Percentiles rank a stretch among this genome's conserved stretches.
These are phyloP conservation scores for Linnemannia hyalina DNA, from an alignment of 192 early-diverging fungal genomes.

Conservation along the genomic window DNA sequence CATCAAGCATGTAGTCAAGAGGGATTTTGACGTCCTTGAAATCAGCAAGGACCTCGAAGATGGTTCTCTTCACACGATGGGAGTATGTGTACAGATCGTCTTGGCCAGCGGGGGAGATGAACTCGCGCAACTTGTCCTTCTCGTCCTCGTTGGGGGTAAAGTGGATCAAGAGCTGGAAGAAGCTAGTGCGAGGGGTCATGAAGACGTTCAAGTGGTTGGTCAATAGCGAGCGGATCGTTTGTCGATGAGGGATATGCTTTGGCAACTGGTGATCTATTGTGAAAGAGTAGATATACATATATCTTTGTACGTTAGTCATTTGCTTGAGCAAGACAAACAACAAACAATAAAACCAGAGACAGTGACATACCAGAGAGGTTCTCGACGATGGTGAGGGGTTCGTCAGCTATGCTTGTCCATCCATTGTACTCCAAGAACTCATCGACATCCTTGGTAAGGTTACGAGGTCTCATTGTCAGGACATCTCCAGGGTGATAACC, in stretches of 20 bases:
- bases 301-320: background rate
- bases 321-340: too few relatives aligned
- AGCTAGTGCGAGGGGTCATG: conserved; percentile 87
- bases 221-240: conserved; percentile 85
- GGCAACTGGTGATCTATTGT: conserved; percentile 64
- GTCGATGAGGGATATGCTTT: conserved; percentile 59
- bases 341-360: too few relatives aligned
- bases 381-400: conserved; percentile 64
- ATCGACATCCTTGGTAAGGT: conserved; percentile 76
- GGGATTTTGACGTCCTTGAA: conserved; percentile 83
- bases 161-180: conserved; percentile 89
- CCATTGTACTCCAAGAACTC: conserved; percentile 76
- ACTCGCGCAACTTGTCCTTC: conserved; percentile 85
- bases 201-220: conserved; percentile 85
- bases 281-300: background rate
- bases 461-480: conserved; percentile 80
- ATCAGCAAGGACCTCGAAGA: conserved; percentile 87
- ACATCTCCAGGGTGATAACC: conserved; percentile 88
- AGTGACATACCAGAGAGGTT: conserved; percentile 59
- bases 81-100: conserved; percentile 93
- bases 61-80: conserved; percentile 82
- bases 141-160: conserved; percentile 81
- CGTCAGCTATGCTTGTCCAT: conserved; percentile 78
- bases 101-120: conserved; percentile 82
- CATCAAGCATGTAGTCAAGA: conserved; percentile 84